phyloP scores from a whole-genome alignment of 139 green algal species.

The Chlorella sp. region DNA sequence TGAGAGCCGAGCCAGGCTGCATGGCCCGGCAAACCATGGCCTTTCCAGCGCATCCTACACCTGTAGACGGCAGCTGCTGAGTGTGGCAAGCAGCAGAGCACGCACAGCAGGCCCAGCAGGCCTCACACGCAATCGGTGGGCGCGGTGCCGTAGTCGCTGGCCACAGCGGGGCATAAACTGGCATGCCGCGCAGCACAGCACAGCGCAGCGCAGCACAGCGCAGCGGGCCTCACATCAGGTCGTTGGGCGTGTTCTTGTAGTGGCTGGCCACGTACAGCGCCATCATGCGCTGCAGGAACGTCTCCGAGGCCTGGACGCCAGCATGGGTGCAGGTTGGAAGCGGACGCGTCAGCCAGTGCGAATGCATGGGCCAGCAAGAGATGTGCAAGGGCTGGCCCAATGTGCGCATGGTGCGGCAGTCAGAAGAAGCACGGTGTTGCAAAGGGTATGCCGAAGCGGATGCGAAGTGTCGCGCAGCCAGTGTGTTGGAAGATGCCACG shows the following conservation, averaged over 20 bases:
- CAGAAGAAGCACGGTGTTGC: background rate
- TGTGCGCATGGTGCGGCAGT: background rate
- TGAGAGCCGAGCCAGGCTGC: too few species aligned
- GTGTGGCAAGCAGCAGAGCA: too few species aligned
- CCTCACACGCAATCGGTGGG: too few species aligned
- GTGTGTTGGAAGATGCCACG: conserved; percentile 28
- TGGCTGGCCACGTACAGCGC: conserved; percentile 93
- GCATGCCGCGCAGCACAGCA: background rate
- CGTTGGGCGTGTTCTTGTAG: conserved; percentile 99
- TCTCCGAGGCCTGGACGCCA: conserved; percentile 59
- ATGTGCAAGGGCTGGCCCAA: background rate
- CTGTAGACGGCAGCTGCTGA: too few species aligned
- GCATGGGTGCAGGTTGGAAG: background rate
- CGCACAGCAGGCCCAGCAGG: too few species aligned
- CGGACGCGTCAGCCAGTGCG: background rate
- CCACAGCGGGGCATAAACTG: background rate
- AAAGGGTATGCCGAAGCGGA: too few species aligned
- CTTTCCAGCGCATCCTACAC: too few species aligned
- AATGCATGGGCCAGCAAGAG: background rate
- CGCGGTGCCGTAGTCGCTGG: too few species aligned
- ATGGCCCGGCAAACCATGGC: too few species aligned
- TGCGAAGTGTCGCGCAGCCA: conserved; percentile 18
- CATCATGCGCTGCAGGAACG: conserved; percentile 90
- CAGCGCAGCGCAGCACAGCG: too few species aligned
- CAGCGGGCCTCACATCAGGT: conserved; percentile 71